These are phyloP conservation scores for Naumovozyma castellii DNA, from an alignment of 805 yeast species.

Conservation along the genomic window DNA sequence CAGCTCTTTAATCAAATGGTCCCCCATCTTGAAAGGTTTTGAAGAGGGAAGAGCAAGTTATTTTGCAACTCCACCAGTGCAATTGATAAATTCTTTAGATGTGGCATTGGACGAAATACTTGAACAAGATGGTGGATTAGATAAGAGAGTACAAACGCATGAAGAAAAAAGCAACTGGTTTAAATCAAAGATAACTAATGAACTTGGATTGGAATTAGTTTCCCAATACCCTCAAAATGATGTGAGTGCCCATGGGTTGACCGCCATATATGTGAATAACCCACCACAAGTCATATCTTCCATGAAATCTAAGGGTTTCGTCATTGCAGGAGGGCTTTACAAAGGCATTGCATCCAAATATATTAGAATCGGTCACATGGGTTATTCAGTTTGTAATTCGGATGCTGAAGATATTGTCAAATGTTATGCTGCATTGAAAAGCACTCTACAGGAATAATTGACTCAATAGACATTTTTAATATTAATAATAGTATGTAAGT, in stretches of 20 bases:
- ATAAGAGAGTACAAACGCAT: slow-evolving; percentile 55
- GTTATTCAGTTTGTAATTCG: slow-evolving; percentile 57
- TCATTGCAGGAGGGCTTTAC: slow-evolving; percentile 86
- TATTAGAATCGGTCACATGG: slow-evolving; percentile 96
- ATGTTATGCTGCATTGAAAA: slow-evolving; percentile 28
- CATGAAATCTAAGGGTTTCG: slow-evolving; percentile 54
- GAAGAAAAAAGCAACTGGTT: slow-evolving; percentile 51
- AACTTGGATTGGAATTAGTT: slow-evolving; percentile 60
- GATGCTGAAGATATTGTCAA: slow-evolving; percentile 45
- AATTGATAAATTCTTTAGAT: slow-evolving; percentile 70
- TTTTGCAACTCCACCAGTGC: slow-evolving; percentile 96
- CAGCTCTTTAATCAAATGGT: slow-evolving; percentile 73
- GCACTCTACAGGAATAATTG: neutral
- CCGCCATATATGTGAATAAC: slow-evolving; percentile 66
- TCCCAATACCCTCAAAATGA: slow-evolving; percentile 25
- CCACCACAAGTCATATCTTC: slow-evolving; percentile 54
- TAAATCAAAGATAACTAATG: slow-evolving; percentile 44
- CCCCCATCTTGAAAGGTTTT: slow-evolving; percentile 78
- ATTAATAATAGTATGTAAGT: too few species aligned
- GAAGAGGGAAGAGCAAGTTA: slow-evolving; percentile 67
- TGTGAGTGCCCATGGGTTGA: slow-evolving; percentile 72
- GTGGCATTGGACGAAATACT: slow-evolving; percentile 68
- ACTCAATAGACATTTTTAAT: too few species aligned
- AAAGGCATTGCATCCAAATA: slow-evolving; percentile 69
- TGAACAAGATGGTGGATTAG: slow-evolving; percentile 38